Evolutionary conservation across 192 early-diverging fungal species (phyloP), one percentile per base, ranked within the genome.

Genomic region (Backusella tuberculispora): DNA sequence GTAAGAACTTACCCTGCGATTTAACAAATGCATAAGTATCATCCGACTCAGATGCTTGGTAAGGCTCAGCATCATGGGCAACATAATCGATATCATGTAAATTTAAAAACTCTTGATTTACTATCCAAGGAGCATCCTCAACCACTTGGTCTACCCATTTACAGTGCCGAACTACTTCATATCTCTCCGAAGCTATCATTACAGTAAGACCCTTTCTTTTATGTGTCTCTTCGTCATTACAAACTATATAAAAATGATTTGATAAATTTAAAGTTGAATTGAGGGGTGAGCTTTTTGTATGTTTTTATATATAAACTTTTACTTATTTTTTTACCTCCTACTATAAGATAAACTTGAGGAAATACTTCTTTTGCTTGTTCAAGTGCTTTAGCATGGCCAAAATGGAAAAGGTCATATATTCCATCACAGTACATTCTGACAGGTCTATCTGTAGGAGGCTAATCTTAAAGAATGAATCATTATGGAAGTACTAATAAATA

Each of bases 371-470:
- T 95, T 6, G 94, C 94, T 79, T 95, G 93, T 77, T 94, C 91
- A 45, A 95, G 81, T 44, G 92, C 89, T 60, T 88, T 87, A 74
- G 91, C 90, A 69, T 95, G 93, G 2, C 94, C 94, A 71, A 92
- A 92, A 78, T 96, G 93, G 73, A 94, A 91, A 76, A 94, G 76
- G 81, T 94, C 93, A 80, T 91, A 95, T 64, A 95, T 94, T 14
- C 94, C 94, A 83, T 95, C 94, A 76, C 90, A 93, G 82, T 95
- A 95, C 68, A 95, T 87, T 42, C 94, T 85, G 53, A 94, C 87
- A 10, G 90, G 88, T 26, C 90, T 86, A 81, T 89, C 90, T n/a
- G 76, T 83, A 43, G 90, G 91, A 53, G 91, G 86, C 68, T 69
- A 29, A 66, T 69, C n/a, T 42, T 69, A 12, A 48, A 48, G 17